Evolutionary conservation across 495 filamentous ascomycete species (phyloP), one percentile per base, ranked within the genome.

Genomic region (Penicillium robsamsonii): DNA sequence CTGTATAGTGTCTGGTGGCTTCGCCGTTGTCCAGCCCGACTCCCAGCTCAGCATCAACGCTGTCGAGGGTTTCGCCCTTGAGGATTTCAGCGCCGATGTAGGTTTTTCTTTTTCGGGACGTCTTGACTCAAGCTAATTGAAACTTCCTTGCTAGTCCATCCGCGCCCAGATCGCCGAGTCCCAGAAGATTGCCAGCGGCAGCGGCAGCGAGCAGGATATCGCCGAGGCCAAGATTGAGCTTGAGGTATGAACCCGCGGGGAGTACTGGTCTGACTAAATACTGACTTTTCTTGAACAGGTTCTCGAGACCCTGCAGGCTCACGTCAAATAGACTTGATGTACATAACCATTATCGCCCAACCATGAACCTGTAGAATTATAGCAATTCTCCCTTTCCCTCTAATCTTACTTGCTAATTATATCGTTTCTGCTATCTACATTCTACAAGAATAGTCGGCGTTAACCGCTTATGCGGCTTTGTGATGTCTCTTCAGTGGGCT

Each of bases 141-240:
- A 42, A 46, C 45, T 25, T 38, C 47, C 42, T 25, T 37, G 48
- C 41, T 40, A 78, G 74, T 67, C 69, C 50, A 72, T 77, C 60
- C 68, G 63, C 30, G 48, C 64, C 56, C 73, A 96, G 78, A 87
- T 97, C 59, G 73, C 87, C 50, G 94, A 99, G 79, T 90, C 93
- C 57, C 89, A 96, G 79, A 97, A 96, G 85, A 88, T 97, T 74
- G 91, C 88, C 57, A 81, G 77, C 70, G 94, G 94, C 63, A 84
- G 81, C 68, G 94, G 94, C 65, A 96, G 92, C 72, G 94, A 97
- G 84, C 88, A 92, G 77, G 94, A 99, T 69, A 89, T 96, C 74
- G 92, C 92, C 54, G 94, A 97, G 84, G 94, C 94, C 55, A 97
- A 94, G 83, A 90, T 97, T 71, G 95, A 99, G 81, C 77, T 99